Base-by-base conservation (phyloP, 441 rosid species). In the Gossypium davidsonii region DNA sequence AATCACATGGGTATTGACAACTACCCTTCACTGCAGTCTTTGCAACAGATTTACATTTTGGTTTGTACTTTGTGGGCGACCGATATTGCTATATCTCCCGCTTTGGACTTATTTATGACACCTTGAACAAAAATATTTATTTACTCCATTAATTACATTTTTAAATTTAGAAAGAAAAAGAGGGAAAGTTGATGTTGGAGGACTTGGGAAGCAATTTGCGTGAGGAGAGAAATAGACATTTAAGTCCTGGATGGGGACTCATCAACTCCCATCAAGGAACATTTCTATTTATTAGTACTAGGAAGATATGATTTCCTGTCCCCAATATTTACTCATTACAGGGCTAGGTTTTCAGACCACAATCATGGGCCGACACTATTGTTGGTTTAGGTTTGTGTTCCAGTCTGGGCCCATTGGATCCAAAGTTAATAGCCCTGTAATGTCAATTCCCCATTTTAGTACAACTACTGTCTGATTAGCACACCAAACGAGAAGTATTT, bases 11-110 rank as follows among this genome's bases (percentile, higher is more conserved):
- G 0, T 39, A 66, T 9, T n/a, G 71, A 67, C 37, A n/a, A 48
- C 23, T 48, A 7, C 68, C 42, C 53, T 31, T 56, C 68, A 2
- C 21, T 48, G 58, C 20, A 20, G 15, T n/a, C 7, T 69, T 23
- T 69, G 52, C 59, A 53, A 73, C 67, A 62, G 26, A 73, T 48
- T 31, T 56, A 28, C 44, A 8, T 58, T 53, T 53, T 17, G 5
- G 9, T 37, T n/a, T 51, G 21, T 51, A 51, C 31, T 42, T 25
- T 26, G 7, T 28, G 8, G 20, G 9, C 57, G 49, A 42, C 26
- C 17, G 1, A 28, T 26, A 6, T 26, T 46, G 20, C 4, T 20
- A n/a, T 9, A 31, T n/a, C 20, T 11, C 14, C 3, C 6, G 25
- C 9, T 46, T 25, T 1, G 61, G 57, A 25, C 3, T 8, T 28